These are phyloP conservation scores for Collybiopsis luxurians DNA, from an alignment of 768 basidiomycete genomes.

Conservation along the genomic window DNA sequence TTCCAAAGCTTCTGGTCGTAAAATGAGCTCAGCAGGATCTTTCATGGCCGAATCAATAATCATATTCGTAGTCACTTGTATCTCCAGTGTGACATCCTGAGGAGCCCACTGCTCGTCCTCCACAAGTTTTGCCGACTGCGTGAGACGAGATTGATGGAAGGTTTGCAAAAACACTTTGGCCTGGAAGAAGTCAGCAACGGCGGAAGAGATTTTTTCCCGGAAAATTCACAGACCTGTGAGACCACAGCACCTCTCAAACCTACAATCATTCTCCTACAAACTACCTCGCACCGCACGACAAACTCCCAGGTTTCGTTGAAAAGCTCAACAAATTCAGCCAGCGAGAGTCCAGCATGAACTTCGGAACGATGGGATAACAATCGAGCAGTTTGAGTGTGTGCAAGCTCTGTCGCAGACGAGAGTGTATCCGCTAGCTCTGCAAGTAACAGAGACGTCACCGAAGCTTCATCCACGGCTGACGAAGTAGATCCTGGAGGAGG, in stretches of 20 bases:
- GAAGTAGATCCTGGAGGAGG: neutral
- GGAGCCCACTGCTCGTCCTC: constrained; percentile 96
- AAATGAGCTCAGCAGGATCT: constrained; percentile 70
- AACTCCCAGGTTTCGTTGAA: constrained; percentile 90
- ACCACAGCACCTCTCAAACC: constrained; percentile 84
- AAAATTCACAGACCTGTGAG: constrained; percentile 55
- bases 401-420: constrained; percentile 78
- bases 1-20: constrained; percentile 21
- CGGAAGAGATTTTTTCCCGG: neutral
- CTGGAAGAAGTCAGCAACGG: constrained; percentile 32
- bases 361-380: constrained; percentile 76
- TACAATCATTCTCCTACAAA: constrained; percentile 90
- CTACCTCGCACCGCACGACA: constrained; percentile 81
- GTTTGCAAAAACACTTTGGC: constrained; percentile 83
- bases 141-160: constrained; percentile 82
- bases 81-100: constrained; percentile 59
- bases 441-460: constrained; percentile 32
- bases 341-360: constrained; percentile 68
- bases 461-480: neutral
- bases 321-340: constrained; percentile 74
- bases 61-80: constrained; percentile 72
- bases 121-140: constrained; percentile 82
- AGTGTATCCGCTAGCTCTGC: constrained; percentile 78
- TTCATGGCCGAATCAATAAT: constrained; percentile 79
- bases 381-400: constrained; percentile 79